phyloP scores from a whole-genome alignment of 2,329 filamentous ascomycete species.

The Blastomyces gilchristii region DNA sequence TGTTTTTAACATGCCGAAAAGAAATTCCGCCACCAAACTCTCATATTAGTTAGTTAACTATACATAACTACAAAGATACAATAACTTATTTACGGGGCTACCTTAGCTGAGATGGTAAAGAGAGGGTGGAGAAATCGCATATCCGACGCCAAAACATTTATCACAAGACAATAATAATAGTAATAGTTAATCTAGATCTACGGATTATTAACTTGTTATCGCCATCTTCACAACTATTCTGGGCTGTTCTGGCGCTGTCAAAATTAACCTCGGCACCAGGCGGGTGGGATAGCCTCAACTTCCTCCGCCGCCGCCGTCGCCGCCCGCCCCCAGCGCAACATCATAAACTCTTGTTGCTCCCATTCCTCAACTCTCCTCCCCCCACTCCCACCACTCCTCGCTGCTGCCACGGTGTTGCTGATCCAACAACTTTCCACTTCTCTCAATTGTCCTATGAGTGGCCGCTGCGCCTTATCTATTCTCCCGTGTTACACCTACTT shows the following conservation, averaged over 20 bases:
- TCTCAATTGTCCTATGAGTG: background rate
- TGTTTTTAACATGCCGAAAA: background rate
- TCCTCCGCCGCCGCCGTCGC: background rate
- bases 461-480: background rate
- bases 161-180: background rate
- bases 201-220: too few relatives aligned
- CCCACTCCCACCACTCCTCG: background rate
- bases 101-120: background rate
- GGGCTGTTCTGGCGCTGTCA: background rate
- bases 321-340: constrained; percentile 1
- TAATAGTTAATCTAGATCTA: too few relatives aligned
- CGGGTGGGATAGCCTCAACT: constrained; percentile 16
- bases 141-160: background rate
- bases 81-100: too few relatives aligned
- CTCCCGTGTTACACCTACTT: background rate
- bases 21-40: background rate
- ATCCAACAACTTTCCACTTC: background rate
- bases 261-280: constrained; percentile 11
- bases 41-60: too few relatives aligned
- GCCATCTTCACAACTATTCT: background rate
- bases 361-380: background rate
- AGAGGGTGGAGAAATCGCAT: background rate
- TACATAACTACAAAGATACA: too few relatives aligned
- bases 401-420: background rate
- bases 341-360: background rate